Evolutionary conservation across 2,329 filamentous ascomycete species (phyloP).

Genomic region (Tolypocladium album): DNA sequence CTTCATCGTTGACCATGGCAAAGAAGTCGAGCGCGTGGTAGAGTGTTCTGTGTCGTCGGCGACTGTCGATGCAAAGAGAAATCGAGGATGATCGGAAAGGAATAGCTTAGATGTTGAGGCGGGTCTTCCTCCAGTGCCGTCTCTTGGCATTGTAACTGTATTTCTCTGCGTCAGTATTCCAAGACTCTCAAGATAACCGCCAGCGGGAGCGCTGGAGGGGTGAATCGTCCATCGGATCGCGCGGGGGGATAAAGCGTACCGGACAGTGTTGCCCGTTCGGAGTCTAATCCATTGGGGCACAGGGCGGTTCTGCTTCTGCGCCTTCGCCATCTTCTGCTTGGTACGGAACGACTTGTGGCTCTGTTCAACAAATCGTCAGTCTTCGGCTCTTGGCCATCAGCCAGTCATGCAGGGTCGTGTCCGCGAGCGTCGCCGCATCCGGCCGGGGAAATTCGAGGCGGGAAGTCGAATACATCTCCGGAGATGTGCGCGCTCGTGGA

Average conservation of each 20-base stretch:
- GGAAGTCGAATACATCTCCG: background rate
- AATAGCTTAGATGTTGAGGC: constrained; percentile 87
- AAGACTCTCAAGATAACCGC: background rate
- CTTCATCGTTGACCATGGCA: background rate
- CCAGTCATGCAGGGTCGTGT: background rate
- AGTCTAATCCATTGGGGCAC: constrained; percentile 99
- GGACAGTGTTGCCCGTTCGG: constrained; percentile 97
- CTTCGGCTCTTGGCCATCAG: background rate
- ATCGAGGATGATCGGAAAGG: constrained; percentile 26
- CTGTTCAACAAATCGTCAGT: constrained; percentile 32
- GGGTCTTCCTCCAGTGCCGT: constrained; percentile 99
- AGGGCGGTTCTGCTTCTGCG: constrained; percentile 99
- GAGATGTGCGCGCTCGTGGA: constrained; percentile 1
- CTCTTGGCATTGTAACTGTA: constrained; percentile 98
- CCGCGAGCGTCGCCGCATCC: background rate
- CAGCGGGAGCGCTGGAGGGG: background rate
- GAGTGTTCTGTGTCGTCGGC: constrained; percentile 8
- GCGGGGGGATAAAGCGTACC: constrained; percentile 54
- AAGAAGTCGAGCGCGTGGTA: background rate
- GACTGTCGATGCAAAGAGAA: constrained; percentile 12
- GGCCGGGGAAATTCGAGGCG: background rate
- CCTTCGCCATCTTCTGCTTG: constrained; percentile 99
- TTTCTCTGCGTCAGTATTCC: constrained; percentile 7
- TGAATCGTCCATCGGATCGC: background rate
- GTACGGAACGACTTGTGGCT: constrained; percentile 99